phyloP scores from a whole-genome alignment of 208 protist species.

The Leishmania aethiopica region DNA sequence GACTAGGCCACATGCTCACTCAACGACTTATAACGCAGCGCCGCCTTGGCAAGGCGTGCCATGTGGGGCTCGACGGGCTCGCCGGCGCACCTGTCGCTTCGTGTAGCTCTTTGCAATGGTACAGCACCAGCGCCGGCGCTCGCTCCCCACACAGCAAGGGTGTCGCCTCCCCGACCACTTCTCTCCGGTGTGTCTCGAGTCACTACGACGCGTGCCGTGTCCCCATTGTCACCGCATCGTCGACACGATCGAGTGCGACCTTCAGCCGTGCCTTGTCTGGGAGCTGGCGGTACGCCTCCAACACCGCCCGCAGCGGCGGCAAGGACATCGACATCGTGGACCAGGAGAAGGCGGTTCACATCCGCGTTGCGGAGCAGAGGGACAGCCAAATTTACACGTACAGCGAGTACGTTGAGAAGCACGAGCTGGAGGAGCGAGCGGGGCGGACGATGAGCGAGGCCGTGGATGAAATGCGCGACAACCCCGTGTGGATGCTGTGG shows the following conservation, averaged over 20 bases:
- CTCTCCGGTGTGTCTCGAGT: neutral
- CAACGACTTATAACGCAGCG: neutral
- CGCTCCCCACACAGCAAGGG: neutral
- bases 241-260: neutral
- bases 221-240: neutral
- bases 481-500: constrained; percentile 85
- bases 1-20: neutral
- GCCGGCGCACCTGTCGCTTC: neutral
- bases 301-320: constrained; percentile 46
- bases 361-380: constrained; percentile 72
- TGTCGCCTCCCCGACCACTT: neutral
- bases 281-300: constrained; percentile 29
- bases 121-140: neutral
- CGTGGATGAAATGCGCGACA: constrained; percentile 69
- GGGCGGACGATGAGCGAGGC: constrained; percentile 42
- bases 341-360: constrained; percentile 67
- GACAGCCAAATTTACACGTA: constrained; percentile 83
- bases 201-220: neutral
- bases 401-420: constrained; percentile 79
- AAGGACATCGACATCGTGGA: constrained; percentile 78
- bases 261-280: neutral
- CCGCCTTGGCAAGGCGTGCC: neutral
- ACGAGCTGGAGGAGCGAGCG: constrained; percentile 57
- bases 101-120: constrained; percentile 2
- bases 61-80: neutral